A percentile compares a stretch with the other conserved stretches of the same genome.
Conservation (phyloP, 352 stramenopile genomes). For the Globisporangium polare region DNA sequence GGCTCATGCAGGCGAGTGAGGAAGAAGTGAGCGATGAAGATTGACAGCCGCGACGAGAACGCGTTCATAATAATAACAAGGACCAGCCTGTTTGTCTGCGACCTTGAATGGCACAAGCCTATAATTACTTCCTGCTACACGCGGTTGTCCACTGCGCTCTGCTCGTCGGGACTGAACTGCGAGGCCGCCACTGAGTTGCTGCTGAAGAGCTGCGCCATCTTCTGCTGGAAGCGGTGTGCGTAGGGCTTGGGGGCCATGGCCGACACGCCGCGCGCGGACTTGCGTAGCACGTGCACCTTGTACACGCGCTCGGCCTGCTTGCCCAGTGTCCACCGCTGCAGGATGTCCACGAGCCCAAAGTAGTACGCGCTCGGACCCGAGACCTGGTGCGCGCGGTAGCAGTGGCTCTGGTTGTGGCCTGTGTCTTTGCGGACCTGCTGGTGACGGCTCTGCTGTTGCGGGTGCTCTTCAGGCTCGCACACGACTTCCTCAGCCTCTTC, state of each 20-base stretch:
- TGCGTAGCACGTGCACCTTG: slow-evolving; percentile 80
- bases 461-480: slow-evolving; percentile 1
- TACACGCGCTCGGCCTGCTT: slow-evolving; percentile 82
- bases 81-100: neutral
- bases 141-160: neutral
- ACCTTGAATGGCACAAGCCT: neutral
- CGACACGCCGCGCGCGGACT: slow-evolving; percentile 66
- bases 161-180: neutral
- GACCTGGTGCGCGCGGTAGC: slow-evolving; percentile 72
- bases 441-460: neutral
- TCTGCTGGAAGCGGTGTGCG: slow-evolving; percentile 74
- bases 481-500: slow-evolving; percentile 5
- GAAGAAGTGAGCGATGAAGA: neutral
- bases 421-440: neutral
- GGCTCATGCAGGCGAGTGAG: neutral
- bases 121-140: neutral
- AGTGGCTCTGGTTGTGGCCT: slow-evolving; percentile 22
- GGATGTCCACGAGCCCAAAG: slow-evolving; percentile 87
- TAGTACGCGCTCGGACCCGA: slow-evolving; percentile 87
- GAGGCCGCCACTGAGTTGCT: slow-evolving; percentile 11
- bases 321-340: slow-evolving; percentile 82
- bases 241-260: slow-evolving; percentile 70
- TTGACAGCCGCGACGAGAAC: too few species aligned
- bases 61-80: neutral
- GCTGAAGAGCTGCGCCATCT: slow-evolving; percentile 83